Conservation (phyloP, 306 rosid species). For the Parietaria judaica region DNA sequence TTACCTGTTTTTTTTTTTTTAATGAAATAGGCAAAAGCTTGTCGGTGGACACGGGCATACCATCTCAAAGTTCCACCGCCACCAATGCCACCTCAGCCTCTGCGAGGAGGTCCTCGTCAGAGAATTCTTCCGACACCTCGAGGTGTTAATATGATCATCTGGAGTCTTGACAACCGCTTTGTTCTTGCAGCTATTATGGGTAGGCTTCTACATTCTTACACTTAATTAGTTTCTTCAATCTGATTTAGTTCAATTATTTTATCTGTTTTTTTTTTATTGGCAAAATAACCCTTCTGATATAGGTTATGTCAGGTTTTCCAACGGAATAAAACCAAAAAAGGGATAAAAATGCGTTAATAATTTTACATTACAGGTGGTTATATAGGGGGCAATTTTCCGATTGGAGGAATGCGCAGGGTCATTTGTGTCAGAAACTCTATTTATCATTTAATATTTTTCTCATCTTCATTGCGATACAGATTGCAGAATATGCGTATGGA, state of each 20-base stretch:
- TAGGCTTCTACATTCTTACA: constrained; percentile 23
- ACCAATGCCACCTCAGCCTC: constrained; percentile 92
- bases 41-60: constrained; percentile 96
- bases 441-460: background rate
- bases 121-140: constrained; percentile 97
- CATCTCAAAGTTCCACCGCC: constrained; percentile 99
- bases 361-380: no score
- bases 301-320: no score
- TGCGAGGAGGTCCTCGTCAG: constrained; percentile 94
- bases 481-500: constrained; percentile 99
- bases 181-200: constrained; percentile 99
- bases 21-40: constrained; percentile 65
- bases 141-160: constrained; percentile 96
- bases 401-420: no score
- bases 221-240: background rate
- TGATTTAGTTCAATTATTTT: background rate
- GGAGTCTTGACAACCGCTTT: constrained; percentile 99
- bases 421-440: background rate
- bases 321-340: no score
- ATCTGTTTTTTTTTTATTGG: background rate
- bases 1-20: background rate
- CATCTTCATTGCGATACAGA: constrained; percentile 39
- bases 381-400: no score
- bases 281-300: no score
- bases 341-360: no score